Evolutionary conservation across 2,329 filamentous ascomycete species (phyloP).

Genomic region (Colletotrichum costaricense): DNA sequence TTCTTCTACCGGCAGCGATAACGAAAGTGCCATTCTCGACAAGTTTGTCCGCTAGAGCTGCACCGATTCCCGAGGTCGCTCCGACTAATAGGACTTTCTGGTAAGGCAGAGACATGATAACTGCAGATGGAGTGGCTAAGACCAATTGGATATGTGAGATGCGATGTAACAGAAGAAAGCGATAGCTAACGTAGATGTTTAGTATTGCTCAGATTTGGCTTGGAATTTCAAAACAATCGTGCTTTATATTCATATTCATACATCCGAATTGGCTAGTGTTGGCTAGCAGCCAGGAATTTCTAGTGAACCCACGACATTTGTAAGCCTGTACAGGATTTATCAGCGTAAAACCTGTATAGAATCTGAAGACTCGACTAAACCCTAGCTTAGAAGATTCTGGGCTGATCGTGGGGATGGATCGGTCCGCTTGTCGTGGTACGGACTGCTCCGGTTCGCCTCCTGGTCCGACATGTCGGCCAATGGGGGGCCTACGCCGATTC

Average conservation of each 20-base stretch:
- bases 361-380: neutral
- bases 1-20: slow-evolving; percentile 58
- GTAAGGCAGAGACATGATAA: slow-evolving; percentile 62
- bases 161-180: neutral
- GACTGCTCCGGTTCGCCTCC: neutral
- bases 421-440: neutral
- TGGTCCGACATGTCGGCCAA: neutral
- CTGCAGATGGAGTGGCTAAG: neutral
- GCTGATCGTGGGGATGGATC: neutral
- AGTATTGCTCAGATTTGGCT: neutral
- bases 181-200: neutral
- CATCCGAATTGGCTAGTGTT: neutral
- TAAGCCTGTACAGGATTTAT: slow-evolving; percentile 4
- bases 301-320: neutral
- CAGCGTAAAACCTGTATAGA: neutral
- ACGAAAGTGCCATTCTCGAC: slow-evolving; percentile 56
- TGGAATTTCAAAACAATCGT: neutral
- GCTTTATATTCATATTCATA: neutral
- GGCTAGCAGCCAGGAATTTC: neutral
- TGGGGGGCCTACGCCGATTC: neutral
- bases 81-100: slow-evolving; percentile 64
- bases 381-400: neutral
- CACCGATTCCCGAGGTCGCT: slow-evolving; percentile 44
- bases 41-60: slow-evolving; percentile 49
- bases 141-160: neutral